Conservation (phyloP, 2,329 filamentous ascomycete species). For the Monosporascus sp. region DNA sequence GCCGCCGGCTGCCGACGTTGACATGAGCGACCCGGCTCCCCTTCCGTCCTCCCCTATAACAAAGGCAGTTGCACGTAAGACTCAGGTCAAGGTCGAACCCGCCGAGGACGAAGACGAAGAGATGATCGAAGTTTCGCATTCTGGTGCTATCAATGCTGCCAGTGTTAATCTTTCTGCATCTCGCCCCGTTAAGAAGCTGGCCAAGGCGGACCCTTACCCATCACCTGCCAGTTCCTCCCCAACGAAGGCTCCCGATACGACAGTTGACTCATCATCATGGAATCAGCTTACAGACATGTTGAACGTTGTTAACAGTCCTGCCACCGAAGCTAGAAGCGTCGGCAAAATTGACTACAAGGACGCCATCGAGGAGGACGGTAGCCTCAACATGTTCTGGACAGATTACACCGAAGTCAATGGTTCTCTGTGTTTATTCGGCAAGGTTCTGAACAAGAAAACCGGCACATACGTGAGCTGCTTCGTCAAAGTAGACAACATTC, state of each 20-base stretch:
- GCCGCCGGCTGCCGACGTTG: conserved; percentile 40
- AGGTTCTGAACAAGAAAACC: conserved; percentile 84
- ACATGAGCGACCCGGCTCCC: conserved; percentile 80
- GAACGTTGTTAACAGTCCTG: conserved; percentile 74
- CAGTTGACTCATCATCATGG: conserved; percentile 79
- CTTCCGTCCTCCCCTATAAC: conserved; percentile 70
- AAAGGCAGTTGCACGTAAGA: conserved; percentile 71
- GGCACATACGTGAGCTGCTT: conserved; percentile 83
- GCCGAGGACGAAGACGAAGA: conserved; percentile 68
- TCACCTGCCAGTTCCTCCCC: conserved; percentile 75
- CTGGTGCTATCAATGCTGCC: conserved; percentile 59
- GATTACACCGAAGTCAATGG: conserved; percentile 93
- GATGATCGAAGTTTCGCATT: conserved; percentile 81
- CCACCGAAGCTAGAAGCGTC: conserved; percentile 54
- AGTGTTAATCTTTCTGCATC: conserved; percentile 83
- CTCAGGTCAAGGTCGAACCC: conserved; percentile 41
- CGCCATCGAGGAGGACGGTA: conserved; percentile 90
- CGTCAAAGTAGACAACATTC: conserved; percentile 89
- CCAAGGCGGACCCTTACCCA: conserved; percentile 62
- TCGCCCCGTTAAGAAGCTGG: conserved; percentile 68
- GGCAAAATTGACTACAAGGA: conserved; percentile 81
- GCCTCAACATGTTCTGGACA: conserved; percentile 91
- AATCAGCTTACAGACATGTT: conserved; percentile 80
- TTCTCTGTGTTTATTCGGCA: conserved; percentile 89
- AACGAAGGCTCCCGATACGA: conserved; percentile 49